Evolutionary conservation across 306 rosid genomes (phyloP).

Genomic region (Sechiopsis laciniata): DNA sequence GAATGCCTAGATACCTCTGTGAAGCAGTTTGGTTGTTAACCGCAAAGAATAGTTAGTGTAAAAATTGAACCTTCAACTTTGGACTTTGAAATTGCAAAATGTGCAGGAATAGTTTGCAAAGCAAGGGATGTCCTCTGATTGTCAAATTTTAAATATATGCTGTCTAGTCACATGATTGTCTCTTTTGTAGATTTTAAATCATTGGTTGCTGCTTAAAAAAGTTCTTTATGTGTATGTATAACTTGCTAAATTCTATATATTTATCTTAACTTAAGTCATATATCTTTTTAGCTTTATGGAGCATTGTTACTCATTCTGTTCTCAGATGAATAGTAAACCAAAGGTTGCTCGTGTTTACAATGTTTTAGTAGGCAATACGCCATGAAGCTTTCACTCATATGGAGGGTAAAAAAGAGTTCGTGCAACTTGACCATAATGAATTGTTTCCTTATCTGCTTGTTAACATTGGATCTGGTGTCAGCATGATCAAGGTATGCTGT

Average conservation of each 20-base stretch:
- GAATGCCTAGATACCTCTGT: background rate
- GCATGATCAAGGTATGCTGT: slow-evolving; percentile 79
- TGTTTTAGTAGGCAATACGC: slow-evolving; percentile 92
- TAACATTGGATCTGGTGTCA: slow-evolving; percentile 96
- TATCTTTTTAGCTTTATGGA: background rate
- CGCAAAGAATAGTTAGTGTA: background rate
- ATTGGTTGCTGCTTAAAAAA: background rate
- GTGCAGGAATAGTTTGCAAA: background rate
- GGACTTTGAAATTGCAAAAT: background rate
- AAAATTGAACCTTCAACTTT: background rate
- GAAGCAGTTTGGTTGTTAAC: background rate
- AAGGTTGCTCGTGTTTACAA: slow-evolving; percentile 30
- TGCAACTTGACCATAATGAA: slow-evolving; percentile 89
- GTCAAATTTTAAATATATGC: background rate
- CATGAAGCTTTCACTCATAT: slow-evolving; percentile 99
- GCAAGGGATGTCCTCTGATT: background rate
- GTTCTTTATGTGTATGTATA: background rate
- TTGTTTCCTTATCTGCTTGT: slow-evolving; percentile 90
- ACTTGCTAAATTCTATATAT: background rate
- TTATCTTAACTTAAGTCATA: background rate
- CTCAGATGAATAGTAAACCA: background rate
- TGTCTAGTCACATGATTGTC: background rate
- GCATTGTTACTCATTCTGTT: background rate
- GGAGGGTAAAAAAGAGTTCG: slow-evolving; percentile 91
- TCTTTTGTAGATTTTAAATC: background rate